Evolutionary conservation across 495 filamentous ascomycete species (phyloP), one percentile per base, ranked within the genome.

Genomic region (Stereocaulon alpinum): DNA sequence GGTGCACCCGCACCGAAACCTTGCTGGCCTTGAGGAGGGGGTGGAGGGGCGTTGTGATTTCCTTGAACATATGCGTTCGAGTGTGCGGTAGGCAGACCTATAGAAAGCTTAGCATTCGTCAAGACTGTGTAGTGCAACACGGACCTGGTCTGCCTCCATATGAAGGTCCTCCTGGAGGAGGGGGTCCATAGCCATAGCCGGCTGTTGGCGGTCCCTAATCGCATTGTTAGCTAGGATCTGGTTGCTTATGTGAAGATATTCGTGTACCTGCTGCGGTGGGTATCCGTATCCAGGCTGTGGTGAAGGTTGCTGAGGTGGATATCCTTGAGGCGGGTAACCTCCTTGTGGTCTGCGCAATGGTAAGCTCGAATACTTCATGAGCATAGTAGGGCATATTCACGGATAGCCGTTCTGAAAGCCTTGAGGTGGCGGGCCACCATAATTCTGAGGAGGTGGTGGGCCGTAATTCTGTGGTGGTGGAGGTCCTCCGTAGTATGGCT

Each of bases 1-100:
- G 89, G 86, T 32, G 91, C 90, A 56, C 89, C 91, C 40, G 80
- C 73, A 40, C 88, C 86, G 67, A 96, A 97, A 61, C 77, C 61
- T 66, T 76, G 74, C n/a, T 70, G 71, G 17, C 67, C 63, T 51
- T 63, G 68, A 10, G 78, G 76, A 6, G 78, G 78, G 29, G 68
- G 67, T 4, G 71, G 59, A 20, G 77, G 78, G 45, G 60, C 69
- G 52, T 72, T 71, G 15, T 63, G 61, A 48, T 64, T 67, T 49
- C 70, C 67, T 40, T 74, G 70, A n/a, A 63, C 55, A 50, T 71
- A 74, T 12, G 72, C 65, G 40, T 69, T 72, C 47, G 63, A 56
- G 43, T 71, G 66, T 29, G 66, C 66, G 3, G 66, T 58, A 4
- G 66, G 66, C 3, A 67, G 60, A 24, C 65, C 65, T 69, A 34